Evolutionary conservation across 495 filamentous ascomycete species (phyloP).

Genomic region (Penicillium cosmopolitanum): DNA sequence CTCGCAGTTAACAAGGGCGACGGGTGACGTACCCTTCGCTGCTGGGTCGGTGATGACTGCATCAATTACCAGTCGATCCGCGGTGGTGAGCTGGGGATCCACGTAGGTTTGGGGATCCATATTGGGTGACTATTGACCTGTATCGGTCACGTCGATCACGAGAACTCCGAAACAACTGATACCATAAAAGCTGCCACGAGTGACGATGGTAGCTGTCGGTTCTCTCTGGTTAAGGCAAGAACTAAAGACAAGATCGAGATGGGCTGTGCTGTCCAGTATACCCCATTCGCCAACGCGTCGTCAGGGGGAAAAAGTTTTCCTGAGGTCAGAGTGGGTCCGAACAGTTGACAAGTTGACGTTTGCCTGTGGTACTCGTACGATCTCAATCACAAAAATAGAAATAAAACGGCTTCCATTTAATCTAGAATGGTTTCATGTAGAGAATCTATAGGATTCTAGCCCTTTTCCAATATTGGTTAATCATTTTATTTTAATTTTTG

Average conservation of each 20-base stretch:
- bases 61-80: conserved; percentile 54
- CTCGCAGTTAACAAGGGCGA: background rate
- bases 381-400: background rate
- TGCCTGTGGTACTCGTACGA: background rate
- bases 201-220: background rate
- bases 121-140: conserved; percentile 11
- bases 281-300: conserved; percentile 15
- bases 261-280: conserved; percentile 12
- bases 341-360: conserved; percentile 5
- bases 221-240: background rate
- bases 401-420: background rate
- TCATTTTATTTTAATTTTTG: background rate
- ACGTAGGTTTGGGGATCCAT: conserved; percentile 45
- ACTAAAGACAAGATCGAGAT: background rate
- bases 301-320: conserved; percentile 28
- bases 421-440: background rate
- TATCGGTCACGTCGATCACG: background rate
- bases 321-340: conserved; percentile 15
- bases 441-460: background rate
- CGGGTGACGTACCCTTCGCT: conserved; percentile 21
- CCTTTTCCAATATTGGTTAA: background rate
- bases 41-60: conserved; percentile 43
- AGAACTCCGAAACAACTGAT: conserved; percentile 8
- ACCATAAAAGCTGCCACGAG: conserved; percentile 2
- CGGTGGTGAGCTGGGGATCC: conserved; percentile 52